Conservation (phyloP, 2,329 filamentous ascomycete genomes). For the Sporothrix variecibatus region DNA sequence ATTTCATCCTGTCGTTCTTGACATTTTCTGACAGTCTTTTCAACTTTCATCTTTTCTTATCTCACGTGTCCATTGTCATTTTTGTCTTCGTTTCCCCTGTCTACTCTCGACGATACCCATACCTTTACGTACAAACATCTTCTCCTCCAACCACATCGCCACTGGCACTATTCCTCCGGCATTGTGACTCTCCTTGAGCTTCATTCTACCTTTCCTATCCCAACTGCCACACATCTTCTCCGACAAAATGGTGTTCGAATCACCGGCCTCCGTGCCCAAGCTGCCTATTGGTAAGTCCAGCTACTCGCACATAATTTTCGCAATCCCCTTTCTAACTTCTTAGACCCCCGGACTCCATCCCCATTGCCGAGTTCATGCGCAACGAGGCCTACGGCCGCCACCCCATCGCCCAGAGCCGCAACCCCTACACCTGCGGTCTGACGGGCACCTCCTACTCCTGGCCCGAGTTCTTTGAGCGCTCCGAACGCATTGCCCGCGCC, state of each 20-base stretch:
- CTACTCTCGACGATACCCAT: background rate
- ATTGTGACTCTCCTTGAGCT: background rate
- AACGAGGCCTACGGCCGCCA: constrained; percentile 69
- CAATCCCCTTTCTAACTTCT: constrained; percentile 22
- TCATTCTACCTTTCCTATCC: background rate
- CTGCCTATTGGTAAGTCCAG: constrained; percentile 55
- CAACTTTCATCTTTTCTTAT: background rate
- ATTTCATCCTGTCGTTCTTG: background rate
- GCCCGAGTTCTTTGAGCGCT: constrained; percentile 25
- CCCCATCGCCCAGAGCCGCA: constrained; percentile 59
- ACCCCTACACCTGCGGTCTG: constrained; percentile 35
- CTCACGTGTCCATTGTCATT: background rate
- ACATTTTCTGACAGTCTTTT: background rate
- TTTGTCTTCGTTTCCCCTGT: background rate
- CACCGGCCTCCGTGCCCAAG: constrained; percentile 62
- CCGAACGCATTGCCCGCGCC: constrained; percentile 42
- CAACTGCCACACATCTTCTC: background rate
- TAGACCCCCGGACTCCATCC: constrained; percentile 69
- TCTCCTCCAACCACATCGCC: background rate
- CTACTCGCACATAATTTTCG: background rate
- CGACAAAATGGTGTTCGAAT: constrained; percentile 55
- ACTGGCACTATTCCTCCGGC: background rate
- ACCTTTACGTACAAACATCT: background rate
- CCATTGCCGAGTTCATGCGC: constrained; percentile 75
- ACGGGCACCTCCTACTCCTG: constrained; percentile 31